Evolutionary conservation across 495 filamentous ascomycete genomes (phyloP).

Genomic region (Penicillium flavigenum): DNA sequence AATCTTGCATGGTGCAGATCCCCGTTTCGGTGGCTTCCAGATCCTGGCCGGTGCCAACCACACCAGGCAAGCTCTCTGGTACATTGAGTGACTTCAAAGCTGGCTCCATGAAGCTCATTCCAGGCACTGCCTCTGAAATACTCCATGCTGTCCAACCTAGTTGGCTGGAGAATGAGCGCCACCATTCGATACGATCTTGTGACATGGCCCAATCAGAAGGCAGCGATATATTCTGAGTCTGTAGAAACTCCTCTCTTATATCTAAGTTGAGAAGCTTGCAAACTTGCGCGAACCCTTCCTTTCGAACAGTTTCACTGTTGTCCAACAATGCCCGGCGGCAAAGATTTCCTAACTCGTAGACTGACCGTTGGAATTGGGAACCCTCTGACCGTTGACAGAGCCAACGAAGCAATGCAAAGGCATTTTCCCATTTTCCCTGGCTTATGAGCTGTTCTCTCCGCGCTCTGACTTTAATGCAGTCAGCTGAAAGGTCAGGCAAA

Average conservation of each 20-base stretch:
- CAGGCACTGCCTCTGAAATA: slow-evolving; percentile 13
- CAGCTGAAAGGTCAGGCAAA: slow-evolving; percentile 30
- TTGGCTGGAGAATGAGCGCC: slow-evolving; percentile 24
- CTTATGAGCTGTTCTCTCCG: slow-evolving; percentile 16
- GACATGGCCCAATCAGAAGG: background rate
- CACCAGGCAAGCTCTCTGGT: background rate
- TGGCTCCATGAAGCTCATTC: slow-evolving; percentile 9
- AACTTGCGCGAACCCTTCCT: slow-evolving; percentile 15
- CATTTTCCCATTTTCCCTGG: slow-evolving; percentile 24
- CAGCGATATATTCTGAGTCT: background rate
- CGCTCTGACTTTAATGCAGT: slow-evolving; percentile 18
- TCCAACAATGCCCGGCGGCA: slow-evolving; percentile 30
- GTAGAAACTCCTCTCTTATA: slow-evolving; percentile 13
- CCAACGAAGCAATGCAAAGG: slow-evolving; percentile 29
- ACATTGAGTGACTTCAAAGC: slow-evolving; percentile 11
- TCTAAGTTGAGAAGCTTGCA: slow-evolving; percentile 17
- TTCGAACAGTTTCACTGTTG: slow-evolving; percentile 8
- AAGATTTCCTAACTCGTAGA: slow-evolving; percentile 32
- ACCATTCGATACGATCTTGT: slow-evolving; percentile 11
- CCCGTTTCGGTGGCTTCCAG: background rate
- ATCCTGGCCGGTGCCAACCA: background rate
- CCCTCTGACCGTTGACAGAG: slow-evolving; percentile 31
- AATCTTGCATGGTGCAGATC: slow-evolving; percentile 1
- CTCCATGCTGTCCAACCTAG: slow-evolving; percentile 36
- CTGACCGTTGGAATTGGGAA: slow-evolving; percentile 27